phyloP scores from a whole-genome alignment of 192 early-diverging fungal genomes.

The Gonapodya sp. region DNA sequence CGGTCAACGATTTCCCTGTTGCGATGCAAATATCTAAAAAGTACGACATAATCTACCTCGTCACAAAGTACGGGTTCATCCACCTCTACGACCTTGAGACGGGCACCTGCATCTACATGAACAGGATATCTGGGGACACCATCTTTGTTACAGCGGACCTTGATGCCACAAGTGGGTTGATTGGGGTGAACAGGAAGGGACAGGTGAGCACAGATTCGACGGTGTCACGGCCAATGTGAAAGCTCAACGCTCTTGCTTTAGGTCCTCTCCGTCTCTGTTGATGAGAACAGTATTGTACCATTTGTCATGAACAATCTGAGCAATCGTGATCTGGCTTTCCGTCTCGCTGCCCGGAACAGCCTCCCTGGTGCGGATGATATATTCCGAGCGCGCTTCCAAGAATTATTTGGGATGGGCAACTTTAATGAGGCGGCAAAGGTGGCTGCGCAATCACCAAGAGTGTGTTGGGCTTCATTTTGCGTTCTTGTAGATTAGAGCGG shows the following conservation, averaged over 20 bases:
- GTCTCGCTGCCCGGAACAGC: conserved; percentile 78
- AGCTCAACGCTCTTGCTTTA: conserved; percentile 21
- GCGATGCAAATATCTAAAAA: conserved; percentile 92
- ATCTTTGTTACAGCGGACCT: conserved; percentile 95
- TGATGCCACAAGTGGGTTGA: conserved; percentile 72
- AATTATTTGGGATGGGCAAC: conserved; percentile 62
- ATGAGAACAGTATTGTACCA: conserved; percentile 82
- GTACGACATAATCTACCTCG: conserved; percentile 87
- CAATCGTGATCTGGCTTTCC: conserved; percentile 84
- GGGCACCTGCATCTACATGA: conserved; percentile 91
- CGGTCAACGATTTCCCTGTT: conserved; percentile 89
- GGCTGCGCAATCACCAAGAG: conserved; percentile 84
- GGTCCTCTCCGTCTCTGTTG: conserved; percentile 89
- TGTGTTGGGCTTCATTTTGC: conserved; percentile 19
- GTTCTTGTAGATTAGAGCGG: background rate
- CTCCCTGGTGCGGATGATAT: conserved; percentile 89
- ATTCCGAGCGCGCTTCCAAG: conserved; percentile 84
- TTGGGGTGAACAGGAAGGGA: conserved; percentile 93
- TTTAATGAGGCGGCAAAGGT: conserved; percentile 87
- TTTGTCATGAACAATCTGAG: conserved; percentile 75
- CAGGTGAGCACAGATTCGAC: conserved; percentile 39
- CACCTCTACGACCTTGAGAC: conserved; percentile 95
- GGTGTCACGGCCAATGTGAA: no score
- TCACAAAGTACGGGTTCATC: conserved; percentile 97
- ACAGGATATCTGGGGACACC: conserved; percentile 95